Evolutionary conservation across 2,329 filamentous ascomycete species (phyloP).

Genomic region (Aspergillus sergii): DNA sequence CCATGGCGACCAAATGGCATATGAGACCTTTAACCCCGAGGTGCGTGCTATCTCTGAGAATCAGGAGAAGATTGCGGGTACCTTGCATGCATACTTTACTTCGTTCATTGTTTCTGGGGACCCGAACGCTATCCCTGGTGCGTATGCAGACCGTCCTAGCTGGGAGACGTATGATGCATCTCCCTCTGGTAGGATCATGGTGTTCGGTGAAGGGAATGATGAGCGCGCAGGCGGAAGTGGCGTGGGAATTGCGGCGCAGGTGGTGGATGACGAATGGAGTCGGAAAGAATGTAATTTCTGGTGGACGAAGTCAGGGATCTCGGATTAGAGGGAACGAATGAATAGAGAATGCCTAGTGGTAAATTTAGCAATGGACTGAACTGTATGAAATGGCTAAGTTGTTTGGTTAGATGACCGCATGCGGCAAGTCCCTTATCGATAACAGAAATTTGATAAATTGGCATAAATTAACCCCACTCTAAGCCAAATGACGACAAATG

Average conservation of each 20-base stretch:
- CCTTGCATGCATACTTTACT: slow-evolving; percentile 51
- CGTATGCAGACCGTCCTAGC: slow-evolving; percentile 31
- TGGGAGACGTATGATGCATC: slow-evolving; percentile 39
- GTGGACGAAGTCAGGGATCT: slow-evolving; percentile 39
- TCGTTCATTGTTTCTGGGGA: slow-evolving; percentile 53
- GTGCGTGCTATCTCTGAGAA: slow-evolving; percentile 39
- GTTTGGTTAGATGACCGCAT: not conserved
- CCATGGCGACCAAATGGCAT: slow-evolving; percentile 53
- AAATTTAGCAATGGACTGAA: too few species aligned
- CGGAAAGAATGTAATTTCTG: slow-evolving; percentile 52
- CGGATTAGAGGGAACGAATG: slow-evolving; percentile 14
- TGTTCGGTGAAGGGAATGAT: slow-evolving; percentile 53
- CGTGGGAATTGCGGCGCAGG: slow-evolving; percentile 42
- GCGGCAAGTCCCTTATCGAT: not conserved
- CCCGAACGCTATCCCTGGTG: slow-evolving; percentile 43
- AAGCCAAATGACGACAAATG: too few species aligned
- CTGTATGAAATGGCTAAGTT: too few species aligned
- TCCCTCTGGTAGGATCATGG: slow-evolving; percentile 39
- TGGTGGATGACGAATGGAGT: slow-evolving; percentile 47
- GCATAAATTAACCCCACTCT: not conserved
- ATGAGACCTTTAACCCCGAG: slow-evolving; percentile 47
- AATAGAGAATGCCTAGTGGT: not conserved
- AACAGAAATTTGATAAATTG: not conserved
- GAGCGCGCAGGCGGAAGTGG: slow-evolving; percentile 48
- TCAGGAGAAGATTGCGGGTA: slow-evolving; percentile 48